These are phyloP conservation scores for Aureobasidium sp. DNA, from an alignment of 2,329 filamentous ascomycete species.

Conservation along the genomic window DNA sequence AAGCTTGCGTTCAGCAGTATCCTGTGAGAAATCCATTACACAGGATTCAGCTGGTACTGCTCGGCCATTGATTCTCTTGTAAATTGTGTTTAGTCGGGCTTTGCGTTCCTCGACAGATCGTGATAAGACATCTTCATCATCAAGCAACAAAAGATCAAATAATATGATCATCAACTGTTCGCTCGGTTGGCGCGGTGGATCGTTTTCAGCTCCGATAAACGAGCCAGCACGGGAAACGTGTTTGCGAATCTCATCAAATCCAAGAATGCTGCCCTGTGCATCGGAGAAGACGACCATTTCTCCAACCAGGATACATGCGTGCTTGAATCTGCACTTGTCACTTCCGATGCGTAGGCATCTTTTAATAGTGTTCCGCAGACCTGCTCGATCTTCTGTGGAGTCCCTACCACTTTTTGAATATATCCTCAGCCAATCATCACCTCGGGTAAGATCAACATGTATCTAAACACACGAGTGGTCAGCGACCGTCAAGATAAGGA, in stretches of 20 bases:
- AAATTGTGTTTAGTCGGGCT: slow-evolving; percentile 48
- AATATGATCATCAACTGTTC: slow-evolving; percentile 55
- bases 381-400: slow-evolving; percentile 62
- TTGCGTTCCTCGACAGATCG: slow-evolving; percentile 53
- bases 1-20: slow-evolving; percentile 45
- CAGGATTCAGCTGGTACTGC: slow-evolving; percentile 60
- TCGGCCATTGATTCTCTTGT: slow-evolving; percentile 49
- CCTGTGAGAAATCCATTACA: slow-evolving; percentile 55
- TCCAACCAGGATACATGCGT: slow-evolving; percentile 70
- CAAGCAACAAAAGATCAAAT: slow-evolving; percentile 51
- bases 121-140: slow-evolving; percentile 44
- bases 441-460: slow-evolving; percentile 60
- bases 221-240: slow-evolving; percentile 66
- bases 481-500: background rate
- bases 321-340: slow-evolving; percentile 49
- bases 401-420: slow-evolving; percentile 93
- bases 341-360: slow-evolving; percentile 56
- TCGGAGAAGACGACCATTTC: slow-evolving; percentile 75
- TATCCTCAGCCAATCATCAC: slow-evolving; percentile 56
- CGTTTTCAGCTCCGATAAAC: slow-evolving; percentile 57
- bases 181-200: slow-evolving; percentile 51
- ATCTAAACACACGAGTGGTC: slow-evolving; percentile 32
- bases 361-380: slow-evolving; percentile 55
- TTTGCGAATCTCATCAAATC: slow-evolving; percentile 76
- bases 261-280: slow-evolving; percentile 53